phyloP scores from a whole-genome alignment of 129 eudicot genomes.

The Arctium lappa region DNA sequence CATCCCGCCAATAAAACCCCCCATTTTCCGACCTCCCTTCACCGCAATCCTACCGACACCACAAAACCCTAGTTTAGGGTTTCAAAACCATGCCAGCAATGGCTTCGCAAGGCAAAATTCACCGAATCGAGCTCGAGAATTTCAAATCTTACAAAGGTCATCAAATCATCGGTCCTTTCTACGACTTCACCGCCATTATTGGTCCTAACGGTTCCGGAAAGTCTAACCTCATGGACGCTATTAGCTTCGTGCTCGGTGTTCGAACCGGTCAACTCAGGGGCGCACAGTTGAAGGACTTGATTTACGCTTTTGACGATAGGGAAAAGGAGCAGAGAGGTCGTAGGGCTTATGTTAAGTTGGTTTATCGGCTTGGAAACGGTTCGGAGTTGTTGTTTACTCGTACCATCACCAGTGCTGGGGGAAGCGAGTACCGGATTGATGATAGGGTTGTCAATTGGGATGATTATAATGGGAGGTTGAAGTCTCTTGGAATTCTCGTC shows the following conservation, averaged over 20 bases:
- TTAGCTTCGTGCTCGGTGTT: conserved; percentile 93
- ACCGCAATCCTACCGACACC: not conserved
- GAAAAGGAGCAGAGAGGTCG: conserved; percentile 88
- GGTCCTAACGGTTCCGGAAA: conserved; percentile 98
- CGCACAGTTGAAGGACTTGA: conserved; percentile 78
- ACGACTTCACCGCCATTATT: conserved; percentile 91
- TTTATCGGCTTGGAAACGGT: conserved; percentile 60
- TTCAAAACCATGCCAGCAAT: conserved; percentile 47
- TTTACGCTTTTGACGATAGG: conserved; percentile 76
- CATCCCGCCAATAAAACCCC: not conserved
- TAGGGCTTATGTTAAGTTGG: conserved; percentile 76
- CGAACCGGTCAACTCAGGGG: conserved; percentile 96
- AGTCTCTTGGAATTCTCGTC: conserved; percentile 76
- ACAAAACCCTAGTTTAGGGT: conserved; percentile 34
- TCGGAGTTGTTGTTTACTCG: conserved; percentile 69
- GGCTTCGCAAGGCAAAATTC: conserved; percentile 68
- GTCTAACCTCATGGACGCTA: conserved; percentile 98
- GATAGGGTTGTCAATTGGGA: conserved; percentile 80
- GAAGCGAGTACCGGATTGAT: conserved; percentile 87
- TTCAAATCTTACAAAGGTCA: conserved; percentile 97
- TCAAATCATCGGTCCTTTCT: conserved; percentile 83
- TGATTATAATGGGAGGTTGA: conserved; percentile 63
- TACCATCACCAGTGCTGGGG: conserved; percentile 58
- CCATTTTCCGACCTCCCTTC: not conserved
- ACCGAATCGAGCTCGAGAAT: conserved; percentile 87